Conservation (phyloP, 176 grass and related monocot species). For the Juncus inflexus region DNA sequence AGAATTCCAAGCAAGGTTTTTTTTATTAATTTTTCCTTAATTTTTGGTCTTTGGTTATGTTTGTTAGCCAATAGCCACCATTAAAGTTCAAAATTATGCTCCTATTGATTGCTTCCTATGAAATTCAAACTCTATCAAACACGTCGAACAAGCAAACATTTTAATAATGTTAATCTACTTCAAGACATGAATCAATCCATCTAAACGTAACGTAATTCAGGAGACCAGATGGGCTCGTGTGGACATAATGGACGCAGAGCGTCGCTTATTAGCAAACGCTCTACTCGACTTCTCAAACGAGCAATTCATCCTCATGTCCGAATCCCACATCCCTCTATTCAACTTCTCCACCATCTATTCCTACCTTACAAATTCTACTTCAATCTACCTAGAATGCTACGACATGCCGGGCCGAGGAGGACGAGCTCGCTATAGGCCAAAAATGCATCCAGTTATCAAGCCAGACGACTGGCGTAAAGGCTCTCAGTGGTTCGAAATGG, state of each 20-base stretch:
- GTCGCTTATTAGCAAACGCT: constrained; percentile 26
- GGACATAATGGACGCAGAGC: constrained; percentile 31
- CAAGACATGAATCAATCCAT: no score
- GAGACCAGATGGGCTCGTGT: constrained; percentile 19
- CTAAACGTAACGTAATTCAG: neutral
- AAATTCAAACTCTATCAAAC: no score
- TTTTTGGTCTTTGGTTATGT: no score
- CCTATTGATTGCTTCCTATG: no score
- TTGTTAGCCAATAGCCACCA: no score
- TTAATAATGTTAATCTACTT: no score
- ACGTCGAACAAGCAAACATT: no score
- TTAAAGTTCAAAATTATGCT: no score
- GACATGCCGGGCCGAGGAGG: neutral
- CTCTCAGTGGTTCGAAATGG: constrained; percentile 38
- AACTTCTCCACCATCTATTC: constrained; percentile 34
- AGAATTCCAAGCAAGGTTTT: constrained; percentile 74
- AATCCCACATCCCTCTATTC: constrained; percentile 31
- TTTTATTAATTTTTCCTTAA: no score
- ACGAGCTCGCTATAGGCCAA: neutral
- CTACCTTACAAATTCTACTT: constrained; percentile 23
- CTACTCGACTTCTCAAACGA: constrained; percentile 30
- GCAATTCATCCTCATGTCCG: constrained; percentile 24
- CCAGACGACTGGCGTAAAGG: constrained; percentile 32
- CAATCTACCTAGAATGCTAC: constrained; percentile 25
- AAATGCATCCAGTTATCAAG: constrained; percentile 20